Evolutionary conservation across 345 rosid genomes (phyloP).

Genomic region (Gossypioides kirkii): DNA sequence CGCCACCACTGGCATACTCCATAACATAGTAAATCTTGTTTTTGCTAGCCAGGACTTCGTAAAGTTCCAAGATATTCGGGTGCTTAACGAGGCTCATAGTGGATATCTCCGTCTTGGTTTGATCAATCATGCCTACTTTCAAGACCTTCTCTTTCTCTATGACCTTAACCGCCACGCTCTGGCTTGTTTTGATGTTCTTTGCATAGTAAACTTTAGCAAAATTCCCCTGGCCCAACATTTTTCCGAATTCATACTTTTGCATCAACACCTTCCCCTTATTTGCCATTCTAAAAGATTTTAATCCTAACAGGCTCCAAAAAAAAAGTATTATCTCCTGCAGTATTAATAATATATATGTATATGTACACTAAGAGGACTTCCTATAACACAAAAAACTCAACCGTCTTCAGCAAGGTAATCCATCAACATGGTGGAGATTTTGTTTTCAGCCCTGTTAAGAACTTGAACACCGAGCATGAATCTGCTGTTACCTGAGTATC

Average conservation of each 20-base stretch:
- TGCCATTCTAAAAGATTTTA: conserved; percentile 3
- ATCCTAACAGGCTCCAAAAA: not conserved
- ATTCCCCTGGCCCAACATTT: conserved; percentile 17
- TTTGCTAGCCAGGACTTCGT: conserved; percentile 32
- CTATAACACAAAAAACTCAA: conserved; percentile 17
- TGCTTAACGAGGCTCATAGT: conserved; percentile 27
- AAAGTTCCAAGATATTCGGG: conserved; percentile 26
- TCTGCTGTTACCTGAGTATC: not conserved
- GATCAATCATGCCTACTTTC: conserved; percentile 23
- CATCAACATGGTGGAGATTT: conserved; percentile 17
- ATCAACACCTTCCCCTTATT: conserved; percentile 17
- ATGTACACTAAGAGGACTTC: not conserved
- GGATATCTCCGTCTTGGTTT: conserved; percentile 29
- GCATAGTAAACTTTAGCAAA: conserved; percentile 20
- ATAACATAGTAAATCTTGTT: conserved; percentile 25
- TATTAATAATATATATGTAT: not conserved
- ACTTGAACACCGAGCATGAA: conserved; percentile 14
- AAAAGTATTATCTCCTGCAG: not conserved
- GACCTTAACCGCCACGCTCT: conserved; percentile 25
- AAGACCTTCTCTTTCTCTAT: conserved; percentile 28
- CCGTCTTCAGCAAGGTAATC: conserved; percentile 36
- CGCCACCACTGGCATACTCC: conserved; percentile 32
- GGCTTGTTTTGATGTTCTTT: not conserved
- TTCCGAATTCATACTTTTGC: conserved; percentile 16
- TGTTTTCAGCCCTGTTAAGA: conserved; percentile 10